A percentile compares a stretch with the other conserved stretches of the same genome.
Conservation (phyloP, 23 red algal species). For the Chondrus crispus region DNA sequence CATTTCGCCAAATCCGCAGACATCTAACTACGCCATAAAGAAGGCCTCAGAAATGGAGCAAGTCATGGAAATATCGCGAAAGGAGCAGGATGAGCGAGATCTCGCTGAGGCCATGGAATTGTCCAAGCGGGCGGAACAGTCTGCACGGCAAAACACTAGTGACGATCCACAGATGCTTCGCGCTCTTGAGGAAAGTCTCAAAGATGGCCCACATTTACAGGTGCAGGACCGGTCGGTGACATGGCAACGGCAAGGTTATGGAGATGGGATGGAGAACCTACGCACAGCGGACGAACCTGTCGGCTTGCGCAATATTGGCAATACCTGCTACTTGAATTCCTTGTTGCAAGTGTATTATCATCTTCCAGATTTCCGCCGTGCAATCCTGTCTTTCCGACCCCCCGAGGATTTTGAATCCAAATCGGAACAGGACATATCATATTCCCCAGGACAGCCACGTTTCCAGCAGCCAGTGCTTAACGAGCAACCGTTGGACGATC, state of each 20-base stretch:
- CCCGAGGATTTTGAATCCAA: neutral
- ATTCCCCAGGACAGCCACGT: too few relatives aligned
- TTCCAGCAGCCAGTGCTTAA: too few relatives aligned
- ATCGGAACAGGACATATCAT: too few relatives aligned
- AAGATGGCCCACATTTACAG: neutral
- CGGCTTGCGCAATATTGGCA: slow-evolving; percentile 91
- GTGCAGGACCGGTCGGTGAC: slow-evolving; percentile 5
- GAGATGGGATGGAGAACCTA: neutral
- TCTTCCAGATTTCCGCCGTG: slow-evolving; percentile 69
- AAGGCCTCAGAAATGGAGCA: neutral
- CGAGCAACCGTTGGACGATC: too few relatives aligned
- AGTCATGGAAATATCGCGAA: slow-evolving; percentile 14
- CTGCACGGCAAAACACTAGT: neutral
- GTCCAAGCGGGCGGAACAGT: slow-evolving; percentile 15
- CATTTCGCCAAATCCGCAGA: too few relatives aligned
- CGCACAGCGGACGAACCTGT: slow-evolving; percentile 48
- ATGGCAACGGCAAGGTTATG: neutral
- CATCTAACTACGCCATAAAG: too few relatives aligned
- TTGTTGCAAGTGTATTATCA: slow-evolving; percentile 92
- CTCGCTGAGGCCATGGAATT: slow-evolving; percentile 1
- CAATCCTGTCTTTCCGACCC: slow-evolving; percentile 68
- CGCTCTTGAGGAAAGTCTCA: slow-evolving; percentile 53
- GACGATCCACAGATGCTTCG: slow-evolving; percentile 47
- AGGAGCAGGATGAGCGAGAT: slow-evolving; percentile 54
- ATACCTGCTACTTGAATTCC: slow-evolving; percentile 98